Evolutionary conservation across 495 filamentous ascomycete genomes (phyloP).

Genomic region (Aspergillus egyptiacus): DNA sequence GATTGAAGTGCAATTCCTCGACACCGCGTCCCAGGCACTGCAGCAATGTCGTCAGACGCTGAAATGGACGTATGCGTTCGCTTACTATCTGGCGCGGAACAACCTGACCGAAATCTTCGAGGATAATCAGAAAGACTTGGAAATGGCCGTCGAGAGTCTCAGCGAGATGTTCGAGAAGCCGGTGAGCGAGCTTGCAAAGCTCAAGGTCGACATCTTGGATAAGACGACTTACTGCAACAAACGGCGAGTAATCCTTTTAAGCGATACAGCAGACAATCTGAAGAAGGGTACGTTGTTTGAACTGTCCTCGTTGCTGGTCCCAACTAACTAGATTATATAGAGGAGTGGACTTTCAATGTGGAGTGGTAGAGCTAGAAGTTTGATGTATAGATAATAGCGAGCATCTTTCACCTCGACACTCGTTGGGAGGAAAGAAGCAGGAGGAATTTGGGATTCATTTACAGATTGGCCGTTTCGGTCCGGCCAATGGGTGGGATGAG

Average conservation of each 20-base stretch:
- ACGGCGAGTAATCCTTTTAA: slow-evolving; percentile 78
- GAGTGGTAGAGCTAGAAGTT: slow-evolving; percentile 36
- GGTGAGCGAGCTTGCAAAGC: slow-evolving; percentile 68
- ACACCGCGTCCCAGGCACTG: slow-evolving; percentile 84
- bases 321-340: slow-evolving; percentile 14
- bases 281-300: slow-evolving; percentile 62
- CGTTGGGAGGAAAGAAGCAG: not conserved
- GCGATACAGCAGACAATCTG: slow-evolving; percentile 86
- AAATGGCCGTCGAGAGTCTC: slow-evolving; percentile 90
- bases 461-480: slow-evolving; percentile 1
- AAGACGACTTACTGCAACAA: slow-evolving; percentile 96
- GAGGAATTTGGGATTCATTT: not conserved
- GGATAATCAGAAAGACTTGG: slow-evolving; percentile 96
- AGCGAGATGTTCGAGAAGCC: slow-evolving; percentile 98
- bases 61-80: slow-evolving; percentile 99
- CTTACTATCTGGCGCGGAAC: slow-evolving; percentile 90
- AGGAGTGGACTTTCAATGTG: slow-evolving; percentile 43
- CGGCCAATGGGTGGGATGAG: slow-evolving; percentile 3
- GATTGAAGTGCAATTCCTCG: slow-evolving; percentile 97
- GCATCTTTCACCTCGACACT: not conserved
- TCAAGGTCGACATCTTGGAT: slow-evolving; percentile 97
- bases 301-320: not conserved
- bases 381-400: slow-evolving; percentile 12
- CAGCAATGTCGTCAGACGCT: slow-evolving; percentile 95
- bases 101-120: slow-evolving; percentile 97